Evolutionary conservation across 129 eudicot genomes (phyloP).

Genomic region (Centella asiatica): DNA sequence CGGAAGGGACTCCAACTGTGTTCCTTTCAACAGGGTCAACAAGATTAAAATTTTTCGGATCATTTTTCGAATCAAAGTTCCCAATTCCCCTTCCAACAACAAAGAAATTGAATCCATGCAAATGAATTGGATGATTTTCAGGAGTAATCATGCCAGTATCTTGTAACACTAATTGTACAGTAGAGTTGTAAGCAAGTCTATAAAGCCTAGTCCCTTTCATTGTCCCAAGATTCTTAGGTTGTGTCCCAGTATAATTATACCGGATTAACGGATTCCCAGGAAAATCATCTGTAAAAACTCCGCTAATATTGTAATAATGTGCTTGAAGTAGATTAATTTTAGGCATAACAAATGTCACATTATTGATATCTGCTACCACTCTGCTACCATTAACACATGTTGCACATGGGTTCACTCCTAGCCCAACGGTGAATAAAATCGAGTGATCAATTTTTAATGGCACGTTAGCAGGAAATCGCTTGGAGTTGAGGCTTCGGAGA

Average conservation of each 20-base stretch:
- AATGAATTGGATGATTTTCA: constrained; percentile 4
- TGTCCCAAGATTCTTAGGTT: not conserved
- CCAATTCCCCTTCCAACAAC: constrained; percentile 5
- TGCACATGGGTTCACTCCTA: constrained; percentile 1
- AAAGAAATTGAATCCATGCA: constrained; percentile 6
- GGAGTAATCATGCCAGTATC: not conserved
- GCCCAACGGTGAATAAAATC: not conserved
- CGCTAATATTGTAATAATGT: not conserved
- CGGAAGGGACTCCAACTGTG: not conserved
- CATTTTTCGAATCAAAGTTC: not conserved
- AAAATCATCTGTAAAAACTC: not conserved
- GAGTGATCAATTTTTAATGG: not conserved
- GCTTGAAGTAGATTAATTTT: constrained; percentile 13
- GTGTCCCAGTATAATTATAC: not conserved
- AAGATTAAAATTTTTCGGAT: not conserved
- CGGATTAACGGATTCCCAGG: not conserved
- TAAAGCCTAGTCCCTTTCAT: not conserved
- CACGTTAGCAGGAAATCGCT: constrained; percentile 5
- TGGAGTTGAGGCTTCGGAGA: constrained; percentile 5
- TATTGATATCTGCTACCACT: not conserved
- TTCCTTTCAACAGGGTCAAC: not conserved
- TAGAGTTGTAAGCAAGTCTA: not conserved
- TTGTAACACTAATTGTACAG: constrained; percentile 1
- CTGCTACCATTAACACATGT: constrained; percentile 5
- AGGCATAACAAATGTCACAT: constrained; percentile 8